Evolutionary conservation across 2,329 filamentous ascomycete genomes (phyloP).

Genomic region (Venturia oleaginea): DNA sequence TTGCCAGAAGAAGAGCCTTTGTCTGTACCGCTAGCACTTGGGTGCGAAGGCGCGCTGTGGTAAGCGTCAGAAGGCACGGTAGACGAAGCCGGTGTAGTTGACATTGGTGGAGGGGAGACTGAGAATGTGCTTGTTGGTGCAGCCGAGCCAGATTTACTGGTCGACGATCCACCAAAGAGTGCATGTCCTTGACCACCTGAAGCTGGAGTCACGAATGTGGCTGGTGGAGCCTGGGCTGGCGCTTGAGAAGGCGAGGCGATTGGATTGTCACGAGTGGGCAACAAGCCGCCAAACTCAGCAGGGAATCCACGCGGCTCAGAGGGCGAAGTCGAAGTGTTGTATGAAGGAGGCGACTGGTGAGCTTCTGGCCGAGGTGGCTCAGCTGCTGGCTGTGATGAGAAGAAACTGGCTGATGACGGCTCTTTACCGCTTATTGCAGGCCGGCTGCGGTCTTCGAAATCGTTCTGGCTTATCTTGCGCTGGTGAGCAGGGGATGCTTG

Average conservation of each 20-base stretch:
- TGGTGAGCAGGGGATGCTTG: slow-evolving; percentile 43
- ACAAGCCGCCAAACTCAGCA: slow-evolving; percentile 45
- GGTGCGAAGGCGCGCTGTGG: slow-evolving; percentile 32
- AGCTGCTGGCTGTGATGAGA: slow-evolving; percentile 24
- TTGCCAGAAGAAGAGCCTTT: slow-evolving; percentile 21
- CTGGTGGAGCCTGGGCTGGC: slow-evolving; percentile 28
- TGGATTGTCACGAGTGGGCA: slow-evolving; percentile 47
- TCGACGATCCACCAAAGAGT: slow-evolving; percentile 29
- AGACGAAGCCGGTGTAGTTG: slow-evolving; percentile 30
- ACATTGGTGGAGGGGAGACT: slow-evolving; percentile 29
- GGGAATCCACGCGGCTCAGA: slow-evolving; percentile 32
- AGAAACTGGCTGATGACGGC: slow-evolving; percentile 24
- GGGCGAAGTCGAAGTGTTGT: slow-evolving; percentile 27
- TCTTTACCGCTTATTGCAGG: slow-evolving; percentile 16
- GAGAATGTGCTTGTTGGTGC: slow-evolving; percentile 20
- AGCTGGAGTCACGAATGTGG: slow-evolving; percentile 24
- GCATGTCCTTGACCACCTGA: slow-evolving; percentile 30
- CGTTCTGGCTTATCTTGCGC: slow-evolving; percentile 18
- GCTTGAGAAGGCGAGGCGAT: slow-evolving; percentile 27
- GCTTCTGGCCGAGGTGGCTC: slow-evolving; percentile 44
- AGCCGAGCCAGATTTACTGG: slow-evolving; percentile 22
- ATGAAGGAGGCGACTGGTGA: slow-evolving; percentile 50
- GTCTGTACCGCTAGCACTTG: slow-evolving; percentile 25
- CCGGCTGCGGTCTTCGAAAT: slow-evolving; percentile 19
- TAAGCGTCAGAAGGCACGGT: slow-evolving; percentile 32